Evolutionary conservation across 2,329 filamentous ascomycete species (phyloP).

Genomic region (Claviceps sp.): DNA sequence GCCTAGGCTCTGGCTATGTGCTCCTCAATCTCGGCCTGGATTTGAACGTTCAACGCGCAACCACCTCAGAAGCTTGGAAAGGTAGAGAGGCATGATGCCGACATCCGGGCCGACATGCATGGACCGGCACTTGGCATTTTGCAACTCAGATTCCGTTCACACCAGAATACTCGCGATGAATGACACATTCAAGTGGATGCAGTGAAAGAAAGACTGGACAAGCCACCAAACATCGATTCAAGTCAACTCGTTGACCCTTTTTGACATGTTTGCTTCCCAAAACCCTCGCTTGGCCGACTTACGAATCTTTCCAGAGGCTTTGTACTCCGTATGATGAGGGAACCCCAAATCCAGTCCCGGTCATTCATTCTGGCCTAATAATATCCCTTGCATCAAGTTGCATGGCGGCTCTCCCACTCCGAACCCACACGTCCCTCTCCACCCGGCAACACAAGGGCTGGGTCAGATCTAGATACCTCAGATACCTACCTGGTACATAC

Average conservation of each 20-base stretch:
- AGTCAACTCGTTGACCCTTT: not conserved
- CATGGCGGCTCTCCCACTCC: not conserved
- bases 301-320: not conserved
- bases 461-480: constrained; percentile 1
- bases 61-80: too few relatives aligned
- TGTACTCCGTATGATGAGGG: not conserved
- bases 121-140: not conserved
- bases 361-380: not conserved
- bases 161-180: not conserved
- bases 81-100: too few relatives aligned
- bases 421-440: not conserved
- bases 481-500: not conserved
- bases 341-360: not conserved
- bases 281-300: not conserved
- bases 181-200: not conserved
- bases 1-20: not conserved
- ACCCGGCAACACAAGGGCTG: constrained; percentile 3
- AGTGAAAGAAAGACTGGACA: not conserved
- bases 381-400: not conserved
- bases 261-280: not conserved
- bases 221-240: not conserved
- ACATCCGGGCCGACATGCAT: too few relatives aligned
- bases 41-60: not conserved
- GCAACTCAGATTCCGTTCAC: not conserved
- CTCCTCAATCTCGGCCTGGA: not conserved